Evolutionary conservation across 306 rosid species (phyloP).

Genomic region (Acacia melanoxylon): DNA sequence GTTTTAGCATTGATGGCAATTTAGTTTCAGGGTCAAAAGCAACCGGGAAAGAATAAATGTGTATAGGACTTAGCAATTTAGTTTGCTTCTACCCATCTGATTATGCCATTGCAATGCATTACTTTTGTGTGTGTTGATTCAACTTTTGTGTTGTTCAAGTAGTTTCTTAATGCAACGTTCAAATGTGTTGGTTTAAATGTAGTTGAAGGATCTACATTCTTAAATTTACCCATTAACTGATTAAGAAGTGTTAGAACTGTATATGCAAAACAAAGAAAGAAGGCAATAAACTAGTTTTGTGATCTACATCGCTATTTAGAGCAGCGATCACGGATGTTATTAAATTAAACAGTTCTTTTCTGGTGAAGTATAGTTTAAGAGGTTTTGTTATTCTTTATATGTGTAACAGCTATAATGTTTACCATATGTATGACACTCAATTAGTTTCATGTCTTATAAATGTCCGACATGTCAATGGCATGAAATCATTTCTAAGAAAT

Average conservation of each 20-base stretch:
- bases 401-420: not conserved
- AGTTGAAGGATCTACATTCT: not conserved
- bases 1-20: too few relatives aligned
- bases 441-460: not conserved
- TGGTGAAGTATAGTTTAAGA: not conserved
- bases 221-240: not conserved
- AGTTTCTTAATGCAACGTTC: conserved; percentile 12
- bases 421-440: not conserved
- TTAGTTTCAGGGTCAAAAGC: too few relatives aligned
- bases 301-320: not conserved
- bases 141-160: not conserved
- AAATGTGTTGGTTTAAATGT: not conserved
- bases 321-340: not conserved
- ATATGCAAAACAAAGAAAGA: not conserved
- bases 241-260: not conserved
- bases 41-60: too few relatives aligned
- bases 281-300: not conserved
- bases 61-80: too few relatives aligned
- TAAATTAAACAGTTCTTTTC: not conserved
- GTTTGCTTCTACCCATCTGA: too few relatives aligned
- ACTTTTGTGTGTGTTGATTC: too few relatives aligned
- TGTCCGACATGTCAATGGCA: not conserved
- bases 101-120: too few relatives aligned
- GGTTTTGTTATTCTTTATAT: not conserved
- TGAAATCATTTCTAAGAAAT: not conserved